A percentile compares a stretch with the other conserved stretches of the same genome.
phyloP scores from a whole-genome alignment of 176 grass and related monocot genomes.

The Alloteropsis semialata region DNA sequence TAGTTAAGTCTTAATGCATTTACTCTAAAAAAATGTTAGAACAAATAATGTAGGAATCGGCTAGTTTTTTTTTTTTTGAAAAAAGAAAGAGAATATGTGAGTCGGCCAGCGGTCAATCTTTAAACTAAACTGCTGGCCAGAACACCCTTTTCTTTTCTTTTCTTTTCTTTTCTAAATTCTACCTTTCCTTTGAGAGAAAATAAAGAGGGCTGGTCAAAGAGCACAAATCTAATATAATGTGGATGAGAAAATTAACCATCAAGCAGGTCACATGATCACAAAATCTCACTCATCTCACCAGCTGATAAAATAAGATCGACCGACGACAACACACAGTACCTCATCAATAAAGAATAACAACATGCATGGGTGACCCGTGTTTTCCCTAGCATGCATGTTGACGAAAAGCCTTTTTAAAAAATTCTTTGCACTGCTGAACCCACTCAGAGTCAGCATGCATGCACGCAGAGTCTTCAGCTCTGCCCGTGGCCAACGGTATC shows the following conservation, averaged over 20 bases:
- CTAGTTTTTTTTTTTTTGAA: background rate
- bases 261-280: background rate
- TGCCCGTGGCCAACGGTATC: conserved; percentile 1
- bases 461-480: background rate
- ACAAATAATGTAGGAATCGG: background rate
- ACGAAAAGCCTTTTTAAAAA: background rate
- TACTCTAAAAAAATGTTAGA: background rate
- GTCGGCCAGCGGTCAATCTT: background rate
- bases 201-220: background rate
- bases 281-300: background rate
- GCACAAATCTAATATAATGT: background rate
- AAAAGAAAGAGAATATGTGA: background rate
- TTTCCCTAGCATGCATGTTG: background rate
- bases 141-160: background rate
- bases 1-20: background rate
- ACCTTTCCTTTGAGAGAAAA: background rate
- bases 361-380: background rate
- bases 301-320: background rate
- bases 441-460: background rate
- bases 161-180: background rate
- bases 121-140: background rate
- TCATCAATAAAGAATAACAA: background rate
- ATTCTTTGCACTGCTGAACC: background rate
- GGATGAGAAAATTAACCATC: background rate
- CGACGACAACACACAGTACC: background rate